Evolutionary conservation across 1,284 basidiomycete genomes (phyloP), one percentile per base, ranked within the genome.

Genomic region (Cutaneotrichosporon arboriforme): DNA sequence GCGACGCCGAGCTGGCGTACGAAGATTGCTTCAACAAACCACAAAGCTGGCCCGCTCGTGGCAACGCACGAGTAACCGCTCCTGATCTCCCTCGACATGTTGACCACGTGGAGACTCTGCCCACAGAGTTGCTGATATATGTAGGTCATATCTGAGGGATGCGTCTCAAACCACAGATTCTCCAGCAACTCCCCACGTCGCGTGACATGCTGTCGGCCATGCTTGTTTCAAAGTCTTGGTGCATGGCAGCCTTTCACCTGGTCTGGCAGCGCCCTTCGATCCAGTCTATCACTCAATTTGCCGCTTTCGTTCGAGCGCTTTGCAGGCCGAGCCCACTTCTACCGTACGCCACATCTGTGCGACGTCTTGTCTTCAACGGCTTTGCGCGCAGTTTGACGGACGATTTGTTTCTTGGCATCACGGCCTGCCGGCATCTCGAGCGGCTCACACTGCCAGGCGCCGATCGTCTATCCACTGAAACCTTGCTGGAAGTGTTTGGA

Each of bases 221-320:
- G 54, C 83, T 87, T 51, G 93, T 97, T 33, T 92, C 86, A 35
- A 85, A 89, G 53, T 81, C 85, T 13, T 98, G 96, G 93, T 97
- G 92, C 77, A 85, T 93, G 66, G 94, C 91, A 73, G 86, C 90
- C 8, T 91, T 94, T 50, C 91, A 97, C 72, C 81, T 97, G 17
- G 81, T 98, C 18, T 99, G 94, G 94, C 87, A 93, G 73, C 87
- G 90, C 64, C 93, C 94, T 15, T 79, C 80, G 51, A 81, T 90
- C 65, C 76, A 79, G 48, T 77, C 87, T 36, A 77, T 91, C 54
- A 76, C 78, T 17, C 77, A 66, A 18, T 63, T 70, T 37, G 63
- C 61, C 38, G 42, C 49, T 5, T 52, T 73, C 40, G 47, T 65
- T 12, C 57, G 68, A 13, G 59, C 68, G 4, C 41, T 73, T 5